These are phyloP conservation scores for Hyphopichia fennica DNA, from an alignment of 1,139 yeast genomes.

Conservation along the genomic window DNA sequence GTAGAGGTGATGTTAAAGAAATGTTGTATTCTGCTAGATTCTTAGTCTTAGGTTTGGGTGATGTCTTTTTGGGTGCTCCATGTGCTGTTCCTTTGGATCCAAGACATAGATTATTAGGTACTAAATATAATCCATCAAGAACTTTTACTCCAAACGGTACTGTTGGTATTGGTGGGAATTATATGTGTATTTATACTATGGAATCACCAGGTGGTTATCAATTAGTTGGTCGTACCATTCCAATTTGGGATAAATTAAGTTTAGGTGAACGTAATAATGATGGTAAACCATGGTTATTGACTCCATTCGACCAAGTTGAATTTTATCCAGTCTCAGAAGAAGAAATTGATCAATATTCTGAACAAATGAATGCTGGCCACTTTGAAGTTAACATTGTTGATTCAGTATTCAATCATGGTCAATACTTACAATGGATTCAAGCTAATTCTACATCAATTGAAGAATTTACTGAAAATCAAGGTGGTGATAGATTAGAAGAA, in stretches of 20 bases:
- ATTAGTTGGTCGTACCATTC: conserved; percentile 92
- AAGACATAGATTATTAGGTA: conserved; percentile 86
- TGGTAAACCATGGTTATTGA: conserved; percentile 82
- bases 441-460: conserved; percentile 72
- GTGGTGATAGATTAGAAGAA: conserved; percentile 80
- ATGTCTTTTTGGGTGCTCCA: conserved; percentile 96
- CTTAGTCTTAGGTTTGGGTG: conserved; percentile 93
- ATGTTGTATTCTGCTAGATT: conserved; percentile 87
- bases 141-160: conserved; percentile 95
- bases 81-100: conserved; percentile 98
- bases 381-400: conserved; percentile 75
- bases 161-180: conserved; percentile 97
- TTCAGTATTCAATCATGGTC: conserved; percentile 76
- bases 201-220: conserved; percentile 99
- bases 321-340: conserved; percentile 88
- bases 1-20: conserved; percentile 73
- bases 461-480: conserved; percentile 64
- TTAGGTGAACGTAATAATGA: conserved; percentile 62
- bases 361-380: conserved; percentile 77
- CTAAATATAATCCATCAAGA: conserved; percentile 95
- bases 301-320: conserved; percentile 92
- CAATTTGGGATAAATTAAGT: conserved; percentile 94
- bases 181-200: conserved; percentile 98
- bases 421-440: conserved; percentile 77
- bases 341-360: conserved; percentile 70